Evolutionary conservation across 768 basidiomycete species (phyloP).

Genomic region (Phallus indusiatus): DNA sequence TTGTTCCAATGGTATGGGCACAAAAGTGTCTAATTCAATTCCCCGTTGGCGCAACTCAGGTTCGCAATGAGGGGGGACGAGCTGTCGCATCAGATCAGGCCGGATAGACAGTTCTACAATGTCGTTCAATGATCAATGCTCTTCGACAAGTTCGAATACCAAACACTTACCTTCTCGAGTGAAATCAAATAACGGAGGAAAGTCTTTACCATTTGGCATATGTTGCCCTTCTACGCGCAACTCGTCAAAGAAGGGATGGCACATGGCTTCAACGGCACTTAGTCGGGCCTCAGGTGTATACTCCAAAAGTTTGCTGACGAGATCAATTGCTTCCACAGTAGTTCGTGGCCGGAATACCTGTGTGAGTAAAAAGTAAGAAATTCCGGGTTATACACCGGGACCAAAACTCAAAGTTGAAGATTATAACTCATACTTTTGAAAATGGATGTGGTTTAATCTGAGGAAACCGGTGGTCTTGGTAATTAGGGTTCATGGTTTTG

Average conservation of each 20-base stretch:
- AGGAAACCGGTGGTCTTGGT: slow-evolving; percentile 99
- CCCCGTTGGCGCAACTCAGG: slow-evolving; percentile 77
- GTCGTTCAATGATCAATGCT: slow-evolving; percentile 1
- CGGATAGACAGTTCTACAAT: slow-evolving; percentile 85
- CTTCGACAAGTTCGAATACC: not conserved
- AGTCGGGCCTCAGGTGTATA: slow-evolving; percentile 94
- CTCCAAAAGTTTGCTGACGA: slow-evolving; percentile 90
- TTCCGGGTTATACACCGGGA: slow-evolving; percentile 8
- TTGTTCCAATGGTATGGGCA: slow-evolving; percentile 96
- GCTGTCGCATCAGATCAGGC: slow-evolving; percentile 84
- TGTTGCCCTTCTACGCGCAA: slow-evolving; percentile 79
- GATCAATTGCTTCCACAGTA: slow-evolving; percentile 88
- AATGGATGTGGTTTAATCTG: slow-evolving; percentile 99
- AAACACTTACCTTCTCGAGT: slow-evolving; percentile 78
- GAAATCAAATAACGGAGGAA: slow-evolving; percentile 91
- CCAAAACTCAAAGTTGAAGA: not conserved
- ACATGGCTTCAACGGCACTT: slow-evolving; percentile 86
- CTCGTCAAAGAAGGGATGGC: slow-evolving; percentile 96
- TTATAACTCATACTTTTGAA: slow-evolving; percentile 59
- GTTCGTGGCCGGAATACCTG: slow-evolving; percentile 98
- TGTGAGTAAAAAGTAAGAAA: not conserved
- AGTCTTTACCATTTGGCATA: slow-evolving; percentile 96
- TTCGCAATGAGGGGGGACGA: slow-evolving; percentile 88
- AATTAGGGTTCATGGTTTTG: slow-evolving; percentile 99
- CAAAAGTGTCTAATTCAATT: slow-evolving; percentile 84